A percentile compares a stretch with the other conserved stretches of the same genome.
Evolutionary conservation across 148 eudicot species (phyloP).

Genomic region (Camellia granthamiana): DNA sequence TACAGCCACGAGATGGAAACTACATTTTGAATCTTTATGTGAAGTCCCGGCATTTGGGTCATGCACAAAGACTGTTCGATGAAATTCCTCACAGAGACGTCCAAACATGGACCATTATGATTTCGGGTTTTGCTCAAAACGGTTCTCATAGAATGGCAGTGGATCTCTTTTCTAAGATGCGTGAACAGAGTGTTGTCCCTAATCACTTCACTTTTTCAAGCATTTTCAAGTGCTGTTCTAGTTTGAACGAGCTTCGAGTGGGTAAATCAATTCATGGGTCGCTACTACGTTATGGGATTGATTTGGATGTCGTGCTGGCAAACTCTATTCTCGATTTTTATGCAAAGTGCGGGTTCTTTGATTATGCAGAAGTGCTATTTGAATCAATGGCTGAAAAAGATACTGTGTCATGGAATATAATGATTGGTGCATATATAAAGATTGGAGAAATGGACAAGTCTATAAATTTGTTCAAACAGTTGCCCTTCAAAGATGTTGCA

Average conservation of each 20-base stretch:
- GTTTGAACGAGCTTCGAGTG: slow-evolving; percentile 28
- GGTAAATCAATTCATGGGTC: slow-evolving; percentile 70
- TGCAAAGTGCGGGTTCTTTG: slow-evolving; percentile 47
- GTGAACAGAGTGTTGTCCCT: slow-evolving; percentile 45
- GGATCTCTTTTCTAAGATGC: slow-evolving; percentile 49
- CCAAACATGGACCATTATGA: slow-evolving; percentile 63
- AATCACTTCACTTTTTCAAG: slow-evolving; percentile 75
- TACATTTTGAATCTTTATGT: slow-evolving; percentile 52
- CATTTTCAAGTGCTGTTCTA: slow-evolving; percentile 67
- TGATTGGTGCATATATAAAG: slow-evolving; percentile 48
- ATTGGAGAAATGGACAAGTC: slow-evolving; percentile 46
- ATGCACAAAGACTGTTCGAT: slow-evolving; percentile 66
- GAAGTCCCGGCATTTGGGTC: slow-evolving; percentile 31
- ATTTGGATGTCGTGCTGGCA: slow-evolving; percentile 49
- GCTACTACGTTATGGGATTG: slow-evolving; percentile 49
- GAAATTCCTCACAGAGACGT: slow-evolving; percentile 74
- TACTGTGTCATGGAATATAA: slow-evolving; percentile 67
- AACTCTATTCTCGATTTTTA: slow-evolving; percentile 71
- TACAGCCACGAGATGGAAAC: slow-evolving; percentile 37
- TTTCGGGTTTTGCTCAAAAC: slow-evolving; percentile 53
- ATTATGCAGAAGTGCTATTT: slow-evolving; percentile 50
- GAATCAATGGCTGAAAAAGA: slow-evolving; percentile 37
- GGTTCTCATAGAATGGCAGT: slow-evolving; percentile 41
- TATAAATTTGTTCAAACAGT: slow-evolving; percentile 48
- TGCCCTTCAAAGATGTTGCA: slow-evolving; percentile 54